Base-by-base conservation (phyloP, 1,284 basidiomycete genomes). In the Termitomyces sp. region DNA sequence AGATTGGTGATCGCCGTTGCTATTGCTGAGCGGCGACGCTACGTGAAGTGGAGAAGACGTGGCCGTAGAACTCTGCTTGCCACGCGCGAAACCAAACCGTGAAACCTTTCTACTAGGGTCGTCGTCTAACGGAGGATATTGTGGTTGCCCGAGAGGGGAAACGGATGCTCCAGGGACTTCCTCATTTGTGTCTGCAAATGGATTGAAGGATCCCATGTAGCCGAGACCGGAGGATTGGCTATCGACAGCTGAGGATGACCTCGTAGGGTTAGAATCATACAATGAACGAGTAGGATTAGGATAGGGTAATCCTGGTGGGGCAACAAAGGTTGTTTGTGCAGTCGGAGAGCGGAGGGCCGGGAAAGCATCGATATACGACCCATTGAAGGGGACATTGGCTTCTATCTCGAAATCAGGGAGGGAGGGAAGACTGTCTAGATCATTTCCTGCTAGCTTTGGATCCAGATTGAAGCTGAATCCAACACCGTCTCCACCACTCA, bases 381-480 rank as follows among this genome's bases (percentile, higher is more conserved):
- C 80, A 45, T 69, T 68, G 70, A 86, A 80, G 40, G 87, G 80
- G 34, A 70, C 72, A 47, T 63, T 73, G 6, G 78, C 70, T 51
- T 80, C 79, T 4, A 72, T 66, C 53, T 82, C 80, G 47, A 85
- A 75, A 43, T 83, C 78, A 0, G 79, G 74, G 18, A 84, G 64
- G 1, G 65, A 56, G 19, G 78, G 66, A 42, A 72, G 66, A 31
- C 64, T 67, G 30, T 76, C 73, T 6, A 69, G 64, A 42, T 77
- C 76, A 33, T 79, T 73, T 33, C 70, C 72, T 13, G 81, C 86
- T 19, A 91, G 72, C 56, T 84, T 88, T 13, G 86, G 85, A 66
- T 91, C 88, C 46, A 92, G 71, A 65, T 83, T 90, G 70, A 92
- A 92, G 64, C 85, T 89, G 69, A 91, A 91, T 3, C 87, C 83